Evolutionary conservation across 306 rosid species (phyloP).

Genomic region (Styphnolobium japonicum): DNA sequence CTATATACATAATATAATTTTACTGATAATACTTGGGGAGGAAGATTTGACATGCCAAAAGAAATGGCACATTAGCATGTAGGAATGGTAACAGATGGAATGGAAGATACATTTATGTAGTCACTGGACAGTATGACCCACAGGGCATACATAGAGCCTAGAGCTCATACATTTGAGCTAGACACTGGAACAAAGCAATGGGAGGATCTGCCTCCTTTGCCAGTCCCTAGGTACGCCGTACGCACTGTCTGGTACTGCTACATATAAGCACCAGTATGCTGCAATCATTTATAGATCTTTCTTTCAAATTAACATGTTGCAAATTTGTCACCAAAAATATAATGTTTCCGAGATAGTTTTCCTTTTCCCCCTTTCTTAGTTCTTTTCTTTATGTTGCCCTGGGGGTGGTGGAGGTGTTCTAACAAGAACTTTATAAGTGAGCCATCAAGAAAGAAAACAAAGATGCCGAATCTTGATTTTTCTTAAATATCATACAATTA

Average conservation of each 20-base stretch:
- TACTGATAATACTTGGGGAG: conserved; percentile 70
- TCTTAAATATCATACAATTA: background rate
- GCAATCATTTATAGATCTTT: background rate
- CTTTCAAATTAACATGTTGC: conserved; percentile 9
- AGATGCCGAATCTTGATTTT: background rate
- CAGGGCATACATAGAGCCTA: conserved; percentile 94
- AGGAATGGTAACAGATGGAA: conserved; percentile 82
- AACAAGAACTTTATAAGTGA: background rate
- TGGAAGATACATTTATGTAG: conserved; percentile 80
- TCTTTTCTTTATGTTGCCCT: background rate
- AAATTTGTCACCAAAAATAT: background rate
- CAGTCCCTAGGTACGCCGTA: conserved; percentile 87
- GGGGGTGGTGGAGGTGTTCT: background rate
- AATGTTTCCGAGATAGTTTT: no score
- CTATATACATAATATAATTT: conserved; percentile 67
- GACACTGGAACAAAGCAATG: conserved; percentile 77
- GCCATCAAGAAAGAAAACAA: conserved; percentile 7
- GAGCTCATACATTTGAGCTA: conserved; percentile 71
- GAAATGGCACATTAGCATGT: conserved; percentile 96
- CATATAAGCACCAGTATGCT: no score
- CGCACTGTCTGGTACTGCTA: background rate
- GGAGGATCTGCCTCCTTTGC: conserved; percentile 71
- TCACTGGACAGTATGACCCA: conserved; percentile 89
- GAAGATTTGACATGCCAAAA: conserved; percentile 84
- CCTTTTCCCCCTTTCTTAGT: background rate